phyloP scores from a whole-genome alignment of 805 yeast genomes.

The Sugiyamaella chiloensis region DNA sequence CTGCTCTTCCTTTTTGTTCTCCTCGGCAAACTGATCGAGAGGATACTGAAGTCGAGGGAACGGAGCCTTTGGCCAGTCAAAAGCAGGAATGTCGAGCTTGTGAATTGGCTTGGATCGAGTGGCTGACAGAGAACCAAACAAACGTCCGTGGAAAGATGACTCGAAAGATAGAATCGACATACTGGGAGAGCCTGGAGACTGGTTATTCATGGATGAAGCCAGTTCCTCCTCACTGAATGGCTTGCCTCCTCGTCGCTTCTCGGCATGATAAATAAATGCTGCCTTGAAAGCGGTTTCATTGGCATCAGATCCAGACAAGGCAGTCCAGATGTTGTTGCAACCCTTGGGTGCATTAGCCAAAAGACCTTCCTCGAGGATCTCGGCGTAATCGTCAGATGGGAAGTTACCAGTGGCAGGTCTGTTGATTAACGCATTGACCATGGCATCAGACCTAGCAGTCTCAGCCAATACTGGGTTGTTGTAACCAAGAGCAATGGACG shows the following conservation, averaged over 20 bases:
- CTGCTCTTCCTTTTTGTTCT: conserved; percentile 73
- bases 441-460: conserved; percentile 65
- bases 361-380: conserved; percentile 51
- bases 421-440: conserved; percentile 71
- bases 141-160: conserved; percentile 91
- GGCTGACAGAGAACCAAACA: conserved; percentile 86
- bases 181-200: conserved; percentile 86
- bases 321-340: conserved; percentile 71
- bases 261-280: conserved; percentile 76
- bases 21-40: conserved; percentile 58
- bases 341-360: conserved; percentile 77
- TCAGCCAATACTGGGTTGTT: conserved; percentile 73
- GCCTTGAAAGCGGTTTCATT: conserved; percentile 88
- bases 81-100: conserved; percentile 82
- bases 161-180: conserved; percentile 82
- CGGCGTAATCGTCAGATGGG: conserved; percentile 61
- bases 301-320: conserved; percentile 83
- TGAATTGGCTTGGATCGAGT: conserved; percentile 95
- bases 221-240: conserved; percentile 61
- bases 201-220: conserved; percentile 70
- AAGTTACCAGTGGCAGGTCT: conserved; percentile 85
- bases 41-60: conserved; percentile 87
- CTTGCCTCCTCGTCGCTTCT: conserved; percentile 61
- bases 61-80: conserved; percentile 96
- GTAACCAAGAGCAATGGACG: conserved; percentile 82